Conservation (phyloP, 1,284 basidiomycete genomes). For the Termitomyces sp. region DNA sequence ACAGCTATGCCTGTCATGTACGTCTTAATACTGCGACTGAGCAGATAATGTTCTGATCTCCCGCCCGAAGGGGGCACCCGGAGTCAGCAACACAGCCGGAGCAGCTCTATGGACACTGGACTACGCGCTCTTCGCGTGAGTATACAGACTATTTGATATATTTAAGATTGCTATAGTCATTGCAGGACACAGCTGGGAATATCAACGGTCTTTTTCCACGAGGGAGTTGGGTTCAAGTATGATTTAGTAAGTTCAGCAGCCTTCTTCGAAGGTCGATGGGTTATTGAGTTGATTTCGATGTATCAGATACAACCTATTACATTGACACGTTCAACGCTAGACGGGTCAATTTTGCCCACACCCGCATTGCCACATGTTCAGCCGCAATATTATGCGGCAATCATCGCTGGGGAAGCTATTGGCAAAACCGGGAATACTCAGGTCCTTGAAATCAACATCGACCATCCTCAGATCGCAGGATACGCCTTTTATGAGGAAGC, state of each 20-base stretch:
- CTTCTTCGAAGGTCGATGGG: conserved; percentile 39
- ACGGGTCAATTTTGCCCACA: conserved; percentile 42
- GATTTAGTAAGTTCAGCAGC: conserved; percentile 31
- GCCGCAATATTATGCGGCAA: conserved; percentile 57
- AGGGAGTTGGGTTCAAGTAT: conserved; percentile 46
- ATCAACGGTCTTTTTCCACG: conserved; percentile 38
- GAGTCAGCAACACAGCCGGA: conserved; percentile 65
- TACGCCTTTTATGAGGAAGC: conserved; percentile 59
- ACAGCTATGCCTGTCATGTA: conserved; percentile 45
- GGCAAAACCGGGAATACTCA: conserved; percentile 32
- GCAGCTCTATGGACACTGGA: conserved; percentile 69
- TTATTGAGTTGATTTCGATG: conserved; percentile 19
- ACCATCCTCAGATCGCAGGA: conserved; percentile 50
- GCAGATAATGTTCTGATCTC: background rate
- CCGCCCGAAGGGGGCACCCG: conserved; percentile 46
- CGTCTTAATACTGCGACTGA: conserved; percentile 3
- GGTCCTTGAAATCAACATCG: conserved; percentile 48
- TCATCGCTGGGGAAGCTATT: conserved; percentile 42
- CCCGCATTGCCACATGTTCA: conserved; percentile 53
- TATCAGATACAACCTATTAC: conserved; percentile 54
- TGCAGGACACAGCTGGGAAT: conserved; percentile 33
- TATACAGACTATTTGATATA: conserved; percentile 15
- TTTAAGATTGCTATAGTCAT: conserved; percentile 30
- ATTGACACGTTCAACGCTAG: conserved; percentile 46
- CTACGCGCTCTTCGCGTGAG: conserved; percentile 51